Conservation (phyloP, 306 rosid species). For the Calophaca sinica region DNA sequence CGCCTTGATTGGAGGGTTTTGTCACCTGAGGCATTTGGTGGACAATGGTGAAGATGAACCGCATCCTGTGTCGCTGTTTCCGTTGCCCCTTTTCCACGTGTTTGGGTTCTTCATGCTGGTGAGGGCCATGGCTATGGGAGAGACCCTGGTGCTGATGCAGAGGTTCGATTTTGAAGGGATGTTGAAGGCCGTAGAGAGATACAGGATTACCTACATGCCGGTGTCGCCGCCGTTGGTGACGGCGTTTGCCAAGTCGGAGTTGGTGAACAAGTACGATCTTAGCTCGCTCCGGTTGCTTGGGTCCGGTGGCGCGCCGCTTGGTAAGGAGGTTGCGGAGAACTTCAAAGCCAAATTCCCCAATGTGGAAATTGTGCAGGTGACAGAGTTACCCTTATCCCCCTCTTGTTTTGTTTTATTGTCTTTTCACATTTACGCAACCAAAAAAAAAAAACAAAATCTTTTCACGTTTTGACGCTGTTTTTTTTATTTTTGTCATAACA, state of each 20-base stretch:
- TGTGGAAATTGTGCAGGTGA: constrained; percentile 66
- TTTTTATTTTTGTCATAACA: too few relatives aligned
- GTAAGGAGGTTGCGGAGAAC: constrained; percentile 56
- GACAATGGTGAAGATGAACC: not conserved
- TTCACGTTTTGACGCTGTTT: too few relatives aligned
- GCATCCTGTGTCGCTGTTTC: constrained; percentile 53
- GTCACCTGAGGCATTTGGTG: not conserved
- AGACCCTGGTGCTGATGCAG: constrained; percentile 74
- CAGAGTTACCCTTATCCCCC: not conserved
- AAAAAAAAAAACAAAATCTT: too few relatives aligned
- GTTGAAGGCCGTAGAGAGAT: constrained; percentile 73
- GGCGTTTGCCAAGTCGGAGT: constrained; percentile 73
- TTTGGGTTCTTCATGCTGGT: constrained; percentile 74
- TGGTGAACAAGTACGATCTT: constrained; percentile 62
- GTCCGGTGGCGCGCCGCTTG: constrained; percentile 87
- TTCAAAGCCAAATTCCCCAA: constrained; percentile 64
- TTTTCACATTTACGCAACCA: not conserved
- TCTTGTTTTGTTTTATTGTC: not conserved
- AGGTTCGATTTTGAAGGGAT: constrained; percentile 71
- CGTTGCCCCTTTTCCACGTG: constrained; percentile 76
- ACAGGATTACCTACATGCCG: constrained; percentile 63
- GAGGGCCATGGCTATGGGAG: constrained; percentile 58
- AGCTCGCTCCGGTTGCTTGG: constrained; percentile 65
- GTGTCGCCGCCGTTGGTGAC: constrained; percentile 85
- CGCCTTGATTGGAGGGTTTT: constrained; percentile 53